These are phyloP conservation scores for Metschnikowia matae DNA, from an alignment of 805 yeast genomes.

Conservation along the genomic window DNA sequence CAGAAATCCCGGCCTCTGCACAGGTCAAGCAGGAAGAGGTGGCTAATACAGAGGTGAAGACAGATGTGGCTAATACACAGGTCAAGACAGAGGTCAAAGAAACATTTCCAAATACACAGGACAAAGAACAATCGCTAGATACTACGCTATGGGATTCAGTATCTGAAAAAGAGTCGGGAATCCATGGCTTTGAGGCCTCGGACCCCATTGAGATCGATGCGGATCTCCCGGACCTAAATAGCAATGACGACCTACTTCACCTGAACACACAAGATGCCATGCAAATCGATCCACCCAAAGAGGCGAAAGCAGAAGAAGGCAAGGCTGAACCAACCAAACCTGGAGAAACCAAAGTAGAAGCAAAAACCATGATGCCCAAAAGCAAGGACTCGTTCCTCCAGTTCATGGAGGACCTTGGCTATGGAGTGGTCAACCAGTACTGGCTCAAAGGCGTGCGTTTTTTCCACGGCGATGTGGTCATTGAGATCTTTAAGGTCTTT, in stretches of 20 bases:
- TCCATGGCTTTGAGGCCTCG: background rate
- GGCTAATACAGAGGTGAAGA: background rate
- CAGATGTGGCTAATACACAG: background rate
- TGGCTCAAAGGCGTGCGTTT: conserved; percentile 60
- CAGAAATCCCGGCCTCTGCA: background rate
- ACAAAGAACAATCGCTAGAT: background rate
- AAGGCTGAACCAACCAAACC: no score
- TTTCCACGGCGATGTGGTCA: conserved; percentile 55
- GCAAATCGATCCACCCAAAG: conserved; percentile 3
- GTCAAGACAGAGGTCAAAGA: conserved; percentile 1
- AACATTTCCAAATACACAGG: background rate
- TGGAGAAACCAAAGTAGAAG: no score
- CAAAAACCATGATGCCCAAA: background rate
- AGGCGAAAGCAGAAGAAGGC: background rate
- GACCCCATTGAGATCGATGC: conserved; percentile 1
- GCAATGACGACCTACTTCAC: background rate
- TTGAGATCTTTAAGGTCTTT: conserved; percentile 52
- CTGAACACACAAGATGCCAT: conserved; percentile 2
- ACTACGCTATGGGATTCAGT: background rate
- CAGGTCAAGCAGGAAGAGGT: background rate
- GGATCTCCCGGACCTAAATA: background rate
- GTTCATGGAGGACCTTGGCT: conserved; percentile 64
- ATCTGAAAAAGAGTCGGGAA: background rate
- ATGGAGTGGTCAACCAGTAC: conserved; percentile 57
- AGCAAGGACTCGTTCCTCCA: conserved; percentile 36